A percentile compares a stretch with the other conserved stretches of the same genome.
phyloP scores from a whole-genome alignment of 495 filamentous ascomycete genomes.

The Trichoderma orchidacearum region DNA sequence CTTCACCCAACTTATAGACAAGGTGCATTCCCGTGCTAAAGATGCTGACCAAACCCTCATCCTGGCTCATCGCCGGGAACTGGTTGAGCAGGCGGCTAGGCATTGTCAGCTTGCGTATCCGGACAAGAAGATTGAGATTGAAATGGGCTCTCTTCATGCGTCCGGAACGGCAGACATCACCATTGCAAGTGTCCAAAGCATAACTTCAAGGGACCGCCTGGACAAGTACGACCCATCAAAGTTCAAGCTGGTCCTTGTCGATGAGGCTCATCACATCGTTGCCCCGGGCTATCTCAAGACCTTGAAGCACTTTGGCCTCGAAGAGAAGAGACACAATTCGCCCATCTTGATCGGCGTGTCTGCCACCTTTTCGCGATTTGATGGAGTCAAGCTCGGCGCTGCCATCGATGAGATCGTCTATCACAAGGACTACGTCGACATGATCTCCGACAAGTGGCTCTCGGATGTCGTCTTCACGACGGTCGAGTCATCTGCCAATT shows the following conservation, averaged over 20 bases:
- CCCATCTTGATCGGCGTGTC: slow-evolving; percentile 83
- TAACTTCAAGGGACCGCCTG: slow-evolving; percentile 61
- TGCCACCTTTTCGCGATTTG: slow-evolving; percentile 79
- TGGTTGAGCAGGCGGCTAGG: slow-evolving; percentile 85
- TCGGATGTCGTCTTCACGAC: slow-evolving; percentile 87
- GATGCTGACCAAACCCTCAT: slow-evolving; percentile 70
- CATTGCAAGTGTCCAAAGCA: slow-evolving; percentile 75
- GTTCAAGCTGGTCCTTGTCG: slow-evolving; percentile 89
- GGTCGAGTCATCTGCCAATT: slow-evolving; percentile 64
- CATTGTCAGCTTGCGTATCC: slow-evolving; percentile 79
- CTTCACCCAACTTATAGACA: slow-evolving; percentile 88
- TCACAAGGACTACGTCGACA: slow-evolving; percentile 92
- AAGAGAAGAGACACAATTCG: slow-evolving; percentile 32
- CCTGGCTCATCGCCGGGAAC: slow-evolving; percentile 79
- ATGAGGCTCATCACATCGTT: slow-evolving; percentile 98
- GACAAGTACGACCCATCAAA: slow-evolving; percentile 61
- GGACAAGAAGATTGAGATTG: slow-evolving; percentile 64
- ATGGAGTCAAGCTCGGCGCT: slow-evolving; percentile 75
- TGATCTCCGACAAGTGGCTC: slow-evolving; percentile 82
- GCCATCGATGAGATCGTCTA: slow-evolving; percentile 95
- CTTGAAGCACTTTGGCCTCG: slow-evolving; percentile 62
- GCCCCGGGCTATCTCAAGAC: slow-evolving; percentile 60
- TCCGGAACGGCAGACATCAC: slow-evolving; percentile 80
- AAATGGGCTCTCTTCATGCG: slow-evolving; percentile 69
- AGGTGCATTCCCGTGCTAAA: slow-evolving; percentile 43